phyloP scores from a whole-genome alignment of 805 yeast species.

The Saccharomycopsis olivae region DNA sequence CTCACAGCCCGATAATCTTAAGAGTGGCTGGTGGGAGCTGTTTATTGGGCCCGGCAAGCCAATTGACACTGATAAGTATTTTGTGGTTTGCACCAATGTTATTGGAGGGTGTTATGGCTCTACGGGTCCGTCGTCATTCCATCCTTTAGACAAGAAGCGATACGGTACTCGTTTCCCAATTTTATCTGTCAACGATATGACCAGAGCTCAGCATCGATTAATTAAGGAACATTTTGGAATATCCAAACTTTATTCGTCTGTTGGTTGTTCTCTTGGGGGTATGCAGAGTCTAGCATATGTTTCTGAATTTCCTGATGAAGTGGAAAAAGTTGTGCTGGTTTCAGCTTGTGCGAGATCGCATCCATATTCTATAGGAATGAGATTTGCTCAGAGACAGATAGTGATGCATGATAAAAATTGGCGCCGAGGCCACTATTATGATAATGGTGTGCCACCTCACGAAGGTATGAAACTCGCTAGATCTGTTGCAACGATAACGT shows the following conservation, averaged over 20 bases:
- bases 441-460: slow-evolving; percentile 45
- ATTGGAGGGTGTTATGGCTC: slow-evolving; percentile 93
- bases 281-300: slow-evolving; percentile 91
- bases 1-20: slow-evolving; percentile 57
- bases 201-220: slow-evolving; percentile 72
- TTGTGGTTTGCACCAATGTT: slow-evolving; percentile 82
- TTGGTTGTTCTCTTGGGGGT: slow-evolving; percentile 98
- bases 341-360: slow-evolving; percentile 92
- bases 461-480: slow-evolving; percentile 91
- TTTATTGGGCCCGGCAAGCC: slow-evolving; percentile 74
- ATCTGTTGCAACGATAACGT: slow-evolving; percentile 89
- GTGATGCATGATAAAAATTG: slow-evolving; percentile 92
- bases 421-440: slow-evolving; percentile 81
- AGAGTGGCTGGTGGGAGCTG: slow-evolving; percentile 92
- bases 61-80: slow-evolving; percentile 71
- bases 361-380: slow-evolving; percentile 87
- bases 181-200: slow-evolving; percentile 80
- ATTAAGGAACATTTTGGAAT: slow-evolving; percentile 55
- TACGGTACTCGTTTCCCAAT: slow-evolving; percentile 88
- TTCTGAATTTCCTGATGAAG: slow-evolving; percentile 69
- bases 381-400: slow-evolving; percentile 88
- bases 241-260: slow-evolving; percentile 56
- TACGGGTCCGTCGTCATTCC: slow-evolving; percentile 79
- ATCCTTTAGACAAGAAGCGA: slow-evolving; percentile 53
- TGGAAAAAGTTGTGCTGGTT: slow-evolving; percentile 63